Base-by-base conservation (phyloP, 2,329 filamentous ascomycete species). In the Monilinia vaccinii-corymbosi region DNA sequence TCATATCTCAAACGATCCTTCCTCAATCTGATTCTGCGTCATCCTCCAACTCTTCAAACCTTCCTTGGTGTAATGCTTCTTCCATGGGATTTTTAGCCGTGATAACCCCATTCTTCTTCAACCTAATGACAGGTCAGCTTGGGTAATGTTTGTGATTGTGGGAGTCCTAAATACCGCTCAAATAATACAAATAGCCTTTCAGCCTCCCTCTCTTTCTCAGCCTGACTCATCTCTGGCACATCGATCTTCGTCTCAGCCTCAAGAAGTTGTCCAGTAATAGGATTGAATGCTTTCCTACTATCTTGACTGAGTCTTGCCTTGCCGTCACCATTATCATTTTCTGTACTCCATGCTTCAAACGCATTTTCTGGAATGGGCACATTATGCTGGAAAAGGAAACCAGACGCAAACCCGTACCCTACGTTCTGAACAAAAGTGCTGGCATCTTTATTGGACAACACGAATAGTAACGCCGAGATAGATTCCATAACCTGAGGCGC, bases 321-420 rank as follows among this genome's bases (percentile, higher is more conserved):
- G 66, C 64, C 32, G 58, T 65, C 64, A 11, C 60, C 60, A 4
- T 60, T 32, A 16, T 14, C 32, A 8, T 57, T 62, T 56, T 63
- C 65, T 6, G 63, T 68, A 60, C 76, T 78, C 68, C 76, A 79
- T 8, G 79, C 78, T 66, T 86, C 81, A 11, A 84, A 75, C 1
- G 85, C 82, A 58, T 80, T 85, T 61, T 85, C 79, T 0, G 91
- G 90, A 25, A 96, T 78, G 0, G 86, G 80, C 14, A 97, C 84
- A 59, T 94, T 89, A 63, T 93, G 88, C 64, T 88, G 87, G 75
- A 92, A 87, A 18, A 99, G 77, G 71, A 94, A 96, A 0, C 94
- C 94, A 0, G 91, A 89, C 0, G 94, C 94, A 70, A 89, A 96
- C 0, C 94, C 94, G 71, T 96, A 99, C 0, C 94, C 94, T 14